Evolutionary conservation across 192 early-diverging fungal species (phyloP).

Genomic region (Gaertneriomyces semiglobifer): DNA sequence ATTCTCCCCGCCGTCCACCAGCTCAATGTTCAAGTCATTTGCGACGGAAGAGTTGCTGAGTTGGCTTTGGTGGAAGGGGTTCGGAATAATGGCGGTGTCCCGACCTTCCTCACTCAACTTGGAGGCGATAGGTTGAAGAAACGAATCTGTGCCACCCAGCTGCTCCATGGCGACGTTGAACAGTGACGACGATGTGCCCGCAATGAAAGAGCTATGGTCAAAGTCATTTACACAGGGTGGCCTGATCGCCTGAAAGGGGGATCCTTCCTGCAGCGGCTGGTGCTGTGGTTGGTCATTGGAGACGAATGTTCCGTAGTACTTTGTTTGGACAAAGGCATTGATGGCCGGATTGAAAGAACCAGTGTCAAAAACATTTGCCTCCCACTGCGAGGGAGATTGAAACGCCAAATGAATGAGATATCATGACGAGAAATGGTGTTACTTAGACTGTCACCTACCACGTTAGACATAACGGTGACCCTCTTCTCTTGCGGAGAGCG

Average conservation of each 20-base stretch:
- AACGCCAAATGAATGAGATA: too few relatives aligned
- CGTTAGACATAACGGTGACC: slow-evolving; percentile 16
- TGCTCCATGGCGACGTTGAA: slow-evolving; percentile 27
- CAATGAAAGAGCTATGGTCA: slow-evolving; percentile 25
- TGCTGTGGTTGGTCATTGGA: slow-evolving; percentile 6
- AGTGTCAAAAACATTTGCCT: slow-evolving; percentile 21
- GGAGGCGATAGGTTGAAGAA: not conserved
- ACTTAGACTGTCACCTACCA: slow-evolving; percentile 4
- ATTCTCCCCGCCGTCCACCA: slow-evolving; percentile 34
- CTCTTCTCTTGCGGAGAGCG: slow-evolving; percentile 7
- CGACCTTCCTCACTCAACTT: not conserved
- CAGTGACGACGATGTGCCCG: slow-evolving; percentile 29
- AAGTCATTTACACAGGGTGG: slow-evolving; percentile 22
- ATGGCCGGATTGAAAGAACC: slow-evolving; percentile 15
- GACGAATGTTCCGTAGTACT: slow-evolving; percentile 23
- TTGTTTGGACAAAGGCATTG: slow-evolving; percentile 24
- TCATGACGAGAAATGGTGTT: not conserved
- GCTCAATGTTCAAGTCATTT: slow-evolving; percentile 1
- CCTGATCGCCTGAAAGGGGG: too few relatives aligned
- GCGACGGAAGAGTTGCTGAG: slow-evolving; percentile 17
- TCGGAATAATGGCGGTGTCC: slow-evolving; percentile 28
- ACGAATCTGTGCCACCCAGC: slow-evolving; percentile 9
- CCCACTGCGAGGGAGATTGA: slow-evolving; percentile 28
- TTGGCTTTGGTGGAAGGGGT: slow-evolving; percentile 24
- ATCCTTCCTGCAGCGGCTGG: too few relatives aligned